phyloP scores from a whole-genome alignment of 768 basidiomycete species.

The Lactifluus piperatus region DNA sequence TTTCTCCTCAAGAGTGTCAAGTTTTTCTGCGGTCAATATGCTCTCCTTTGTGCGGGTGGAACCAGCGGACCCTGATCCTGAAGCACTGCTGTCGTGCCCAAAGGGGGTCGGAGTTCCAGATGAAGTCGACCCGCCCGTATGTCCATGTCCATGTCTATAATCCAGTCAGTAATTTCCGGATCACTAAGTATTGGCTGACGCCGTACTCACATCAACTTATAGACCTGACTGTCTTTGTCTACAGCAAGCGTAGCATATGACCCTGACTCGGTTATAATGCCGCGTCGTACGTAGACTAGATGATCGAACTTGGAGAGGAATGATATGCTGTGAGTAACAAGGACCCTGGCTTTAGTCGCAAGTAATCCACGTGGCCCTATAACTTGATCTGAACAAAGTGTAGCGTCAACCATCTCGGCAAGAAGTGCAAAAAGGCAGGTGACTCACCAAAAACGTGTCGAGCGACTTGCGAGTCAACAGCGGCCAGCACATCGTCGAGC shows the following conservation, averaged over 20 bases:
- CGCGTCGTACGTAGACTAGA: constrained; percentile 66
- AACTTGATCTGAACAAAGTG: constrained; percentile 55
- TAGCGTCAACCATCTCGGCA: not conserved
- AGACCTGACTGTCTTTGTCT: constrained; percentile 55
- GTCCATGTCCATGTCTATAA: constrained; percentile 17
- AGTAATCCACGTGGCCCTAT: constrained; percentile 81
- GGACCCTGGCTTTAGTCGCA: constrained; percentile 70
- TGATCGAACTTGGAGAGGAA: constrained; percentile 73
- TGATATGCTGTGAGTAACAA: constrained; percentile 85
- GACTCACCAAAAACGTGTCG: constrained; percentile 69
- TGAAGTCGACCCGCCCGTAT: constrained; percentile 5
- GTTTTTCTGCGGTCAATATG: constrained; percentile 11
- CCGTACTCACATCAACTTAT: constrained; percentile 60
- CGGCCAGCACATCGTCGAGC: constrained; percentile 85
- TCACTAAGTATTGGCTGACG: not conserved
- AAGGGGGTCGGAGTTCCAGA: constrained; percentile 23
- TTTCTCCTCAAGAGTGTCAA: constrained; percentile 36
- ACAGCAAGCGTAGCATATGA: constrained; percentile 51
- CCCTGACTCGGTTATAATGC: constrained; percentile 73
- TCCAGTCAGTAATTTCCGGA: not conserved
- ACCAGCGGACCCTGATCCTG: constrained; percentile 1
- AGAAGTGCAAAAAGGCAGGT: not conserved
- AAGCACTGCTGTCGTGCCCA: not conserved
- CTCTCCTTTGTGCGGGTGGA: constrained; percentile 13
- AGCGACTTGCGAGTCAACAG: constrained; percentile 81